phyloP scores from a whole-genome alignment of 305 asterid species.

The Plantago coronopus region DNA sequence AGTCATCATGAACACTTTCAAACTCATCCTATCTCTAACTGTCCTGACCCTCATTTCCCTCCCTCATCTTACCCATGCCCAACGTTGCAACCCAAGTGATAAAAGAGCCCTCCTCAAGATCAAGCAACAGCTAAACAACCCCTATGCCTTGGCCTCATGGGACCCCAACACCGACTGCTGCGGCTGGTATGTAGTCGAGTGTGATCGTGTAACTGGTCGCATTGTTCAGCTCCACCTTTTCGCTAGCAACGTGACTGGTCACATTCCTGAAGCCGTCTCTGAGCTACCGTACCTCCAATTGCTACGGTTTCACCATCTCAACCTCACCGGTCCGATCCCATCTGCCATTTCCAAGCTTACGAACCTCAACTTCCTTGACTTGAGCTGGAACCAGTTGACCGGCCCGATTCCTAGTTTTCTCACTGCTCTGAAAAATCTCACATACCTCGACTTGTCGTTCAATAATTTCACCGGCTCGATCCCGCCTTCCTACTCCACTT shows the following conservation, averaged over 20 bases:
- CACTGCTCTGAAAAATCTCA: conserved; percentile 18
- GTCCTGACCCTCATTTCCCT: conserved; percentile 3
- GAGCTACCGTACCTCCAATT: conserved; percentile 27
- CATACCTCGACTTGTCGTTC: conserved; percentile 24
- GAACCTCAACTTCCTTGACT: conserved; percentile 15
- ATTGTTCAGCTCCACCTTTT: conserved; percentile 24
- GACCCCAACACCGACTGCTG: conserved; percentile 32
- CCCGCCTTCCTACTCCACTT: conserved; percentile 19
- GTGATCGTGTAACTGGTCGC: conserved; percentile 19
- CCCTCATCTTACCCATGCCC: conserved; percentile 7
- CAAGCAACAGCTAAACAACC: conserved; percentile 28
- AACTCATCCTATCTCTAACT: neutral
- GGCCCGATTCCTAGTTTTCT: conserved; percentile 33
- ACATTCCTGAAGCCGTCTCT: conserved; percentile 24
- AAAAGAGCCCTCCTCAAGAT: conserved; percentile 29
- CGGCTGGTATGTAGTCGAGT: conserved; percentile 28
- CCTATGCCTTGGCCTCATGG: conserved; percentile 29
- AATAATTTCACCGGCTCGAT: conserved; percentile 29
- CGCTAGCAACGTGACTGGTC: conserved; percentile 22
- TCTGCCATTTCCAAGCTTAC: conserved; percentile 25
- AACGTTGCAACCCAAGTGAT: conserved; percentile 27
- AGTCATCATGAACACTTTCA: neutral
- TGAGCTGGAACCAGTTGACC: conserved; percentile 28
- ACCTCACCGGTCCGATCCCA: conserved; percentile 32
- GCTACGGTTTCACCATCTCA: conserved; percentile 20